A percentile compares a stretch with the other conserved stretches of the same genome.
Evolutionary conservation across 805 yeast genomes (phyloP).

Genomic region (Candida hispaniensis): DNA sequence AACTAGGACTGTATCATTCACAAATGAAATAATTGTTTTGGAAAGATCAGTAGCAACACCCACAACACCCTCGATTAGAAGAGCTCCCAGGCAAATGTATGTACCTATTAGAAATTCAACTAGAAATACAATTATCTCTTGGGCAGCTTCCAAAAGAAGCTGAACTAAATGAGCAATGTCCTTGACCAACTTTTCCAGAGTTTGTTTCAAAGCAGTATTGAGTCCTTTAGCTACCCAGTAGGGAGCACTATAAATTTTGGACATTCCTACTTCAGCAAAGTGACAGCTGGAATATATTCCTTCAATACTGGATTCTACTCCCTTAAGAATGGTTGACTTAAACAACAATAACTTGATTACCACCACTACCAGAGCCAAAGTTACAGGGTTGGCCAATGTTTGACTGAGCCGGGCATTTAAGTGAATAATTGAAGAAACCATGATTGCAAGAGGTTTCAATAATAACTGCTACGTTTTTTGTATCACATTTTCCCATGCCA

Average conservation of each 20-base stretch:
- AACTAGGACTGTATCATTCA: slow-evolving; percentile 47
- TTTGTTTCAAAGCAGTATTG: slow-evolving; percentile 39
- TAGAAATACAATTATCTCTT: slow-evolving; percentile 49
- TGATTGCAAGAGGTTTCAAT: too few species aligned
- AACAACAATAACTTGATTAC: slow-evolving; percentile 54
- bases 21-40: slow-evolving; percentile 45
- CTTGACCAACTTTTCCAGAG: slow-evolving; percentile 40
- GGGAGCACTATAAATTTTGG: too few species aligned
- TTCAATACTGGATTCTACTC: slow-evolving; percentile 33
- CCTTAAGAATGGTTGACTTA: slow-evolving; percentile 33
- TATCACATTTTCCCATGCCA: too few species aligned
- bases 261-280: too few species aligned
- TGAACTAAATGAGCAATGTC: slow-evolving; percentile 37
- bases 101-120: slow-evolving; percentile 76
- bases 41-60: slow-evolving; percentile 66
- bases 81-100: slow-evolving; percentile 67
- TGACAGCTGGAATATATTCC: slow-evolving; percentile 48
- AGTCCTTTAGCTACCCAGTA: slow-evolving; percentile 45
- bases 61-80: slow-evolving; percentile 62
- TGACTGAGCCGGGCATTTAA: slow-evolving; percentile 28
- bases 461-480: too few species aligned
- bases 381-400: slow-evolving; percentile 44
- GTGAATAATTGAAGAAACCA: slow-evolving; percentile 3
- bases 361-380: slow-evolving; percentile 45
- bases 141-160: slow-evolving; percentile 44